Conservation (phyloP, 352 stramenopile genomes). For the Salisapilia sapeloensis region DNA sequence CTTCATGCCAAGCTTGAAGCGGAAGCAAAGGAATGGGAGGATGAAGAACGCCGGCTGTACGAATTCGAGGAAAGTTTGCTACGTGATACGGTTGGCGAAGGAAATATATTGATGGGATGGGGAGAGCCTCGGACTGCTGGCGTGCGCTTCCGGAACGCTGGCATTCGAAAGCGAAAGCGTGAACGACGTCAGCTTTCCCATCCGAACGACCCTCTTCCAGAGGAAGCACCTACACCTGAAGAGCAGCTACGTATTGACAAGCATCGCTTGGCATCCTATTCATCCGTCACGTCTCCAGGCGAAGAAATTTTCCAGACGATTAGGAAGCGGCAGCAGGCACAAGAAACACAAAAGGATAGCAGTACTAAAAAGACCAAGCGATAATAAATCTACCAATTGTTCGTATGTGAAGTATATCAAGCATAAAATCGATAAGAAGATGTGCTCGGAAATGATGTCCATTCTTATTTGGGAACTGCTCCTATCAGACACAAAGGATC, state of each 20-base stretch:
- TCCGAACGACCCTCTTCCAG: slow-evolving; percentile 3
- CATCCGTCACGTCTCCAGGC: slow-evolving; percentile 43
- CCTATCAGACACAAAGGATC: too few species aligned
- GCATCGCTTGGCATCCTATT: slow-evolving; percentile 50
- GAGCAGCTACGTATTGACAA: slow-evolving; percentile 43
- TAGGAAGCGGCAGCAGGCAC: too few species aligned
- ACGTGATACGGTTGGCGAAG: slow-evolving; percentile 41
- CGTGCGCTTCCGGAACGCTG: slow-evolving; percentile 49
- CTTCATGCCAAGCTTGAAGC: slow-evolving; percentile 18
- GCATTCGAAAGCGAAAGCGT: slow-evolving; percentile 32
- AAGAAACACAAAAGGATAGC: too few species aligned
- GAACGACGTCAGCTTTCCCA: slow-evolving; percentile 17
- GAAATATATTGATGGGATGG: slow-evolving; percentile 60
- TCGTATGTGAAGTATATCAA: too few species aligned
- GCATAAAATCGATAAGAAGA: too few species aligned
- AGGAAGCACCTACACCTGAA: slow-evolving; percentile 12
- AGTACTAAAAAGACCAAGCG: too few species aligned
- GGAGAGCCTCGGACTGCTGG: slow-evolving; percentile 39
- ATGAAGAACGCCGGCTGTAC: slow-evolving; percentile 52
- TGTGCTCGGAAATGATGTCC: too few species aligned
- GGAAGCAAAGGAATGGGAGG: slow-evolving; percentile 33
- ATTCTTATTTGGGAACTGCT: too few species aligned
- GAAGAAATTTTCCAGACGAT: too few species aligned
- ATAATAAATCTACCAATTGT: too few species aligned
- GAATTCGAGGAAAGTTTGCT: slow-evolving; percentile 64